These are phyloP conservation scores for Ophiocordyceps unilateralis DNA, from an alignment of 2,329 filamentous ascomycete species.

Conservation along the genomic window DNA sequence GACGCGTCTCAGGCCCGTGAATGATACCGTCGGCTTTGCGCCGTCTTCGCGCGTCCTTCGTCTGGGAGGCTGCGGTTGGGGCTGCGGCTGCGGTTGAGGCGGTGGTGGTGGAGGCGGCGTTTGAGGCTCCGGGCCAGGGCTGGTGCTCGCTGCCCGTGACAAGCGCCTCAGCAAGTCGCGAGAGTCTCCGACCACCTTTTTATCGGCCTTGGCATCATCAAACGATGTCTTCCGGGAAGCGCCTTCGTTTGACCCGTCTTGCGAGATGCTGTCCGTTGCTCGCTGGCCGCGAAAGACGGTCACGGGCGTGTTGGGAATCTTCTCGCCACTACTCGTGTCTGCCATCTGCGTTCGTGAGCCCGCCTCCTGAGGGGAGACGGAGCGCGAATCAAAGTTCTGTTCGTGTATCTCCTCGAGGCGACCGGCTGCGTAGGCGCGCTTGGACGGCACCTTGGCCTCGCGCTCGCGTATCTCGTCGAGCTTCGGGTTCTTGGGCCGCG, in stretches of 20 bases:
- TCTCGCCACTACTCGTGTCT: constrained; percentile 12
- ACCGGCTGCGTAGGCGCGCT: constrained; percentile 27
- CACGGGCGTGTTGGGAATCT: constrained; percentile 21
- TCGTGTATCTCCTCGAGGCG: constrained; percentile 35
- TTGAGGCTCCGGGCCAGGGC: constrained; percentile 14
- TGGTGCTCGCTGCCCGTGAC: constrained; percentile 28
- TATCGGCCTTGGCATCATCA: too few species aligned
- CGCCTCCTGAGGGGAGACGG: constrained; percentile 23
- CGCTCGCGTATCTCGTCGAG: constrained; percentile 29
- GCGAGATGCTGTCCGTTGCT: constrained; percentile 2
- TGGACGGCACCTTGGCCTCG: constrained; percentile 26
- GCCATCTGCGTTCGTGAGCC: constrained; percentile 12
- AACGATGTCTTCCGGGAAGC: too few species aligned
- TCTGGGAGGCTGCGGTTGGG: too few species aligned
- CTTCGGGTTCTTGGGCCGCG: constrained; percentile 22
- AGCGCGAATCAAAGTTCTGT: constrained; percentile 26
- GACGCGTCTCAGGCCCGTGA: constrained; percentile 24
- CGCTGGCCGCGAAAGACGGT: constrained; percentile 22
- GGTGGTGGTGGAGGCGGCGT: too few species aligned
- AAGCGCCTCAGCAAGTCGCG: constrained; percentile 31
- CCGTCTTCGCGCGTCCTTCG: constrained; percentile 4
- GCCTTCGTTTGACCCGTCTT: background rate
- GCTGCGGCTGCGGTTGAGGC: background rate
- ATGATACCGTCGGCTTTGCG: constrained; percentile 23
- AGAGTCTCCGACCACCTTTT: too few species aligned